Base-by-base conservation (phyloP, 1,139 yeast species). In the Blastobotrys apis region DNA sequence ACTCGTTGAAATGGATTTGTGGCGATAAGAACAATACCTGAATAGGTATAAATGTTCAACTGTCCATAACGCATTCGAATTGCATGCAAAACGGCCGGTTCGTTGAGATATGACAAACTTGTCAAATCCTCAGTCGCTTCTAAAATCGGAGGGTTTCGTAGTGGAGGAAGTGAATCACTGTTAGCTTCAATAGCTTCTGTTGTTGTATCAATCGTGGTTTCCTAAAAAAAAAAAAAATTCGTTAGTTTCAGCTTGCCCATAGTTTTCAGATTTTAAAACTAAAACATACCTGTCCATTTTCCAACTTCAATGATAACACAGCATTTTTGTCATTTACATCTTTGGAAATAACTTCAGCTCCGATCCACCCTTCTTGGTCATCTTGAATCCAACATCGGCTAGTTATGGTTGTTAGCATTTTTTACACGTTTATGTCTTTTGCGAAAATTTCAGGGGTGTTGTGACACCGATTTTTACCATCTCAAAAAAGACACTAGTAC, bases 41-140 rank as follows among this genome's bases (percentile, higher is more conserved):
- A 86, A 64, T 92, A 92, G 3, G 98, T 94, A 65, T 92, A 92
- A 53, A 92, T 92, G 62, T 83, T 86, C 57, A 88, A 76, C 60
- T 87, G 95, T 25, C 88, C 75, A 62, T 92, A 92, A 58, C 98
- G 80, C 56, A 86, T 78, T 59, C 81, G 84, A 64, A 92, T 90
- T 13, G 98, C 97, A 60, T 90, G 95, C 55, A 94, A 74, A 38
- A 94, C 97, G n/a, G 67, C 62, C 0, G 99, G 98, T 64, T 94
- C 98, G 64, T 94, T 92, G 59, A 92, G 72, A 62, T 92, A 90
- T 1, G 97, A 87, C 52, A 92, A 74, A 47, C 90, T 81, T 1
- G 97, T 92, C 62, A 92, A 76, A 68, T 92, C 98, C 62, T 92
- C 97, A 13, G 95, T 90, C 2, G 95, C 85, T 66, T 90, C 99